Base-by-base conservation (phyloP, 352 stramenopile genomes). In the Globisporangium iwayamae region DNA sequence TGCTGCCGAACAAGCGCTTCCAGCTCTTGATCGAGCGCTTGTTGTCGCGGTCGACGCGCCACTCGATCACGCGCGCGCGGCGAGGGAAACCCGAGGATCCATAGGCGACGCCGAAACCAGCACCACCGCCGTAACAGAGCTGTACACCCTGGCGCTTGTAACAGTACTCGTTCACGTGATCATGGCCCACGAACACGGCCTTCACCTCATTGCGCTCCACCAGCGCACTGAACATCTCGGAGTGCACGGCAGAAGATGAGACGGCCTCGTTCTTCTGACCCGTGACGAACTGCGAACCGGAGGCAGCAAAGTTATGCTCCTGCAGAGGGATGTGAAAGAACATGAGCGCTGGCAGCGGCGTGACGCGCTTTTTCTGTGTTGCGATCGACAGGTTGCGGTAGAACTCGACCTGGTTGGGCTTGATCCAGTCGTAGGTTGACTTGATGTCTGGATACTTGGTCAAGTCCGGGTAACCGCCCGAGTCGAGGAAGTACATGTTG, bases 401-500 rank as follows among this genome's bases (percentile, higher is more conserved):
- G 38, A 75, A 81, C 4, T 73, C 39, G 47, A 85, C 70, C 60
- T 85, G 79, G 28, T 60, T 68, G 48, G 68, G 66, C 69, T 81
- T 84, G 65, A 87, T 75, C 68, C 70, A 82, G 61, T 84, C 79
- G 62, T 84, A 81, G 48, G 66, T 53, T 30, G 58, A 56, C 28
- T 9, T 65, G 5, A 80, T 56, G 36, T 71, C 63, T 32, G 73
- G 75, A 36, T 73, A 78, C 9, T 58, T 68, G 2, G 46, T 22
- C 6, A 53, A 65, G 65, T 85, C 61, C 7, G 81, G 73, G 36
- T 71, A 73, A 7, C 57, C 66, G 51, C 76, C 65, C 2, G 77
- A 89, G 56, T 91, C 82, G 30, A 91, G 62, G 56, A 91, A 89
- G 72, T 91, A 91, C 79, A 91, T 85, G 34, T 73, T 76, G 47